phyloP scores from a whole-genome alignment of 768 basidiomycete species.

The Pleurotus tuber-regium region DNA sequence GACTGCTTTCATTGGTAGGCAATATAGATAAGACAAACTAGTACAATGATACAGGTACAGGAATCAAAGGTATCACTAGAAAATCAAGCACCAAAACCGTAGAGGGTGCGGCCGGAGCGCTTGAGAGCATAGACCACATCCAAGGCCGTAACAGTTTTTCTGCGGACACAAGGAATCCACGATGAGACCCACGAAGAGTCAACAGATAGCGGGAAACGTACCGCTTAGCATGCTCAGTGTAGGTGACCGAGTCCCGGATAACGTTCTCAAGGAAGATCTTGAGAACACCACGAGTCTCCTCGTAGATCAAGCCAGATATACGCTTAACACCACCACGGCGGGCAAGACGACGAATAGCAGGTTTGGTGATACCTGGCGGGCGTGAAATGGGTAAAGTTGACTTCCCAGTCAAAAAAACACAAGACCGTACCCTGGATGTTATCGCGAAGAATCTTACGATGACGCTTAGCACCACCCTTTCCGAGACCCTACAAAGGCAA shows the following conservation, averaged over 20 bases:
- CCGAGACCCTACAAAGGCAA: conserved; percentile 51
- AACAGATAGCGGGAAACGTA: conserved; percentile 8
- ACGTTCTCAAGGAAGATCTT: conserved; percentile 45
- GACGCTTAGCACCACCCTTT: conserved; percentile 75
- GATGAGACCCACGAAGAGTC: not conserved
- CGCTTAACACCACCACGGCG: conserved; percentile 52
- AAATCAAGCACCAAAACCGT: conserved; percentile 55
- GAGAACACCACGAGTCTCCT: conserved; percentile 57
- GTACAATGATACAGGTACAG: conserved; percentile 8
- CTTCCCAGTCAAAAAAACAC: not conserved
- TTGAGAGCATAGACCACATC: conserved; percentile 56
- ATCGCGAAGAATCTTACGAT: conserved; percentile 72
- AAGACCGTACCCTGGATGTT: conserved; percentile 48
- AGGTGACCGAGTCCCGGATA: conserved; percentile 73
- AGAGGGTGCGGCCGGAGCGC: conserved; percentile 55
- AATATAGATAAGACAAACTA: not conserved
- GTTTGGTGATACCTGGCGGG: conserved; percentile 34
- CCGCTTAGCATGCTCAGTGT: conserved; percentile 77
- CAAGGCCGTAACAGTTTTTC: conserved; percentile 66
- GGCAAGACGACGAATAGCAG: conserved; percentile 56
- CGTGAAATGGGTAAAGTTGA: not conserved
- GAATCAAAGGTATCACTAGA: not conserved
- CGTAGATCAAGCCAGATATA: conserved; percentile 50
- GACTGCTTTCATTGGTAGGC: not conserved
- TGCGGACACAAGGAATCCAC: not conserved